Evolutionary conservation across 1,284 basidiomycete genomes (phyloP), one percentile per base, ranked within the genome.

Genomic region (Marasmius tenuissimus): DNA sequence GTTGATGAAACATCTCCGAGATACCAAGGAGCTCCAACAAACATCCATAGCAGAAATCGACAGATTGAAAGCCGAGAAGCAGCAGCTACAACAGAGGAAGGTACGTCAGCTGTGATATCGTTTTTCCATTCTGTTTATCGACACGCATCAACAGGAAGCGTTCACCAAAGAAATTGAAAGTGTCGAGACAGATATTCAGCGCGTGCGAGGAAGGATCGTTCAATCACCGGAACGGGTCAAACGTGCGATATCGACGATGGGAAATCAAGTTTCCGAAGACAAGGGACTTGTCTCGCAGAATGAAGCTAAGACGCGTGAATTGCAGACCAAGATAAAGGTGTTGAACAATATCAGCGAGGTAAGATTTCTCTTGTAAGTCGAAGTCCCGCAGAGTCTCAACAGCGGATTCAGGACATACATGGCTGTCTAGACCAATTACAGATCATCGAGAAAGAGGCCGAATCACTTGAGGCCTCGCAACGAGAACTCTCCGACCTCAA

Each of bases 141-240:
- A 50, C 39, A 61, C 14, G 50, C 20, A 63, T 52, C 33, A 10
- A 37, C 63, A 89, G 85, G 87, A 90, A 78, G 78, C 73, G 49
- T 72, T 92, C 7, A 83, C 83, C 61, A 76, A 75, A 1, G 87
- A 90, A 54, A 78, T 85, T 8, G 75, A 81, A n/a, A 78, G 80
- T 49, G 75, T 85, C 33, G 76, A 81, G 49, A 88, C 92, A 58
- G 76, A 79, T 48, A 86, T 90, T 61, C 74, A 78, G 9, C 82
- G 87, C 50, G 86, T 87, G 0, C 82, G 86, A 54, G 78, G 85
- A 11, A 86, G 93, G 35, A 89, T 96, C 61, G 93, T 96, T 1
- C 92, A 93, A 68, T 94, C 92, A 0, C 93, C 93, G 0, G 93
- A 96, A 51, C 84, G 94, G 40, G 89, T 95, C 68, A 89, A 88